Conservation (phyloP, 2,329 filamentous ascomycete species). For the Hirsutella minnesotensis region DNA sequence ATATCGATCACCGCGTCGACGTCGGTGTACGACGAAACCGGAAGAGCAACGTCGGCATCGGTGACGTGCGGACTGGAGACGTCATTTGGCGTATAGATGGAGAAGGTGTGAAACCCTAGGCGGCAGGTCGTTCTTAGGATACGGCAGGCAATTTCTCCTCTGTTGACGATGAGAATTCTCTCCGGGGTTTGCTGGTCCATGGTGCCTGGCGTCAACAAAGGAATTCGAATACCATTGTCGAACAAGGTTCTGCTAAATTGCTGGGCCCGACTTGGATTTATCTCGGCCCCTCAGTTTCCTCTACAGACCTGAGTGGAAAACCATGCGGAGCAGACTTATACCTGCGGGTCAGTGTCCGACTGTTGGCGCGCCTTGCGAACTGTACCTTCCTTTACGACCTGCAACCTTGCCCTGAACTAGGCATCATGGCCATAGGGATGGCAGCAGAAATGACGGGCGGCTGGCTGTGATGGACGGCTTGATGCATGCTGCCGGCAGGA, state of each 20-base stretch:
- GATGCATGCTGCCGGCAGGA: no score
- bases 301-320: no score
- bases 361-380: not conserved
- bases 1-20: slow-evolving; percentile 15
- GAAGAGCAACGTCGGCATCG: not conserved
- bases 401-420: no score
- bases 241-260: not conserved
- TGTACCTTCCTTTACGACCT: no score
- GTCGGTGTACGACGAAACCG: slow-evolving; percentile 2
- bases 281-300: not conserved
- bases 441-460: no score
- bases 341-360: no score
- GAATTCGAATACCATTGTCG: not conserved
- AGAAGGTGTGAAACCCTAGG: slow-evolving; percentile 23
- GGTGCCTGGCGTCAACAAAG: not conserved
- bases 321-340: no score
- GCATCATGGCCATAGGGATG: no score
- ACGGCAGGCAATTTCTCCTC: slow-evolving; percentile 18
- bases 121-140: slow-evolving; percentile 28
- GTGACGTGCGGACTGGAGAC: slow-evolving; percentile 1
- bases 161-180: slow-evolving; percentile 3
- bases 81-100: not conserved
- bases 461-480: no score
- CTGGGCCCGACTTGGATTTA: not conserved
- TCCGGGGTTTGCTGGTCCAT: not conserved